Base-by-base conservation (phyloP, 2,329 filamentous ascomycete genomes). In the Aotearoamyces nothofagi region DNA sequence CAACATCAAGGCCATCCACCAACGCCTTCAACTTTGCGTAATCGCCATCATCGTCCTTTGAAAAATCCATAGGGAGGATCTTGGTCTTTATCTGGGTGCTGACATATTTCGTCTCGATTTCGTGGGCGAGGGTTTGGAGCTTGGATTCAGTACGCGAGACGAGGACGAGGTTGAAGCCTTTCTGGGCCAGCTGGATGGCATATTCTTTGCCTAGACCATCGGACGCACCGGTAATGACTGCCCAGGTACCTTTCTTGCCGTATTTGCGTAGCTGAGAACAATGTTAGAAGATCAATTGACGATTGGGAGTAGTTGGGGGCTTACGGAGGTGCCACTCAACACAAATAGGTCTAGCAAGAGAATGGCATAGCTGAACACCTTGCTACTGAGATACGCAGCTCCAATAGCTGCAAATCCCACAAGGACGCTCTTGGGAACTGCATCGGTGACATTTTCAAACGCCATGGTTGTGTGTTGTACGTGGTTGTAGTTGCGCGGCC, bases 161-260 rank as follows among this genome's bases (percentile, higher is more conserved):
- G 42, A 98, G 81, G 37, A 98, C 61, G 43, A 96, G 64, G 57
- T 94, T 96, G 71, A 87, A 98, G 45, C 86, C 86, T 52, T 90
- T 86, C 36, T 71, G 63, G 14, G 90, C 86, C 33, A 98, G 75
- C 53, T 96, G 84, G 17, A 78, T 66, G 20, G 87, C 83, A 52
- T 83, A 98, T 59, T 98, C 90, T 58, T 93, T 96, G 51, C 90
- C 90, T 38, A 98, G 75, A 39, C 90, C 92, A 55, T 98, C 90
- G 8, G 86, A 94, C 29, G 87, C 90, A 38, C 90, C 90, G 15
- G 90, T 98, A 22, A 98, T 69, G 31, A 98, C 71, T 17, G 82
- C 90, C 86, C 87, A 98, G 33, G 78, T 86, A 37, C 87, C 87
- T 46, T 83, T 82, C 43, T 78, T 78, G 42, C 86, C 90, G 58